Evolutionary conservation across 2,329 filamentous ascomycete genomes (phyloP).

Genomic region (Aureobasidium namibiae): DNA sequence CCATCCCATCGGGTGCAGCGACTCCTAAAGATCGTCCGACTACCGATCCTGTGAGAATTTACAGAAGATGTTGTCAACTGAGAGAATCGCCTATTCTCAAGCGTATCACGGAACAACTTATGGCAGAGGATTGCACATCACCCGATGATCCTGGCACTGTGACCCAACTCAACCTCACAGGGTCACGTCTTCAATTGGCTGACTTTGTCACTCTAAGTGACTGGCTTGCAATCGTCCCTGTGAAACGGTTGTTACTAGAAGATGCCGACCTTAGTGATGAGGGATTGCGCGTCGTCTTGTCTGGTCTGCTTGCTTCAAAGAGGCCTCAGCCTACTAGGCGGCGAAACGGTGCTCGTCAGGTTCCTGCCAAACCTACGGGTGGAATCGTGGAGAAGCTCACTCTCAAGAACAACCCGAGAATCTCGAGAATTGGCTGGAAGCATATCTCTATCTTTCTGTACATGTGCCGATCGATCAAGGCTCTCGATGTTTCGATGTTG

Average conservation of each 20-base stretch:
- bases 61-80: conserved; percentile 87
- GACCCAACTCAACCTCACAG: conserved; percentile 72
- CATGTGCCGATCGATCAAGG: conserved; percentile 78
- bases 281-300: conserved; percentile 75
- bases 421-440: conserved; percentile 82
- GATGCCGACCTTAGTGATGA: conserved; percentile 83
- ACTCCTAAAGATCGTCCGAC: conserved; percentile 58
- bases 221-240: conserved; percentile 86
- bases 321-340: conserved; percentile 42
- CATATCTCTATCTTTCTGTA: conserved; percentile 84
- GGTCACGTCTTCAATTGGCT: conserved; percentile 71
- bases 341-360: conserved; percentile 18
- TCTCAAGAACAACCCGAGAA: conserved; percentile 79
- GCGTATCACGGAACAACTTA: conserved; percentile 82
- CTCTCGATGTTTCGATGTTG: conserved; percentile 78
- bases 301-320: conserved; percentile 74
- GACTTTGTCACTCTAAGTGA: conserved; percentile 86
- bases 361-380: conserved; percentile 35
- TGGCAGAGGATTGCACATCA: conserved; percentile 57
- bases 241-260: conserved; percentile 77
- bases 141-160: conserved; percentile 64
- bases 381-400: conserved; percentile 81
- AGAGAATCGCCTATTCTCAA: conserved; percentile 88
- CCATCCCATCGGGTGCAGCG: conserved; percentile 15
- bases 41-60: conserved; percentile 85